phyloP scores from a whole-genome alignment of 371 early-diverging fungal genomes.

The Rhizopus sp. region DNA sequence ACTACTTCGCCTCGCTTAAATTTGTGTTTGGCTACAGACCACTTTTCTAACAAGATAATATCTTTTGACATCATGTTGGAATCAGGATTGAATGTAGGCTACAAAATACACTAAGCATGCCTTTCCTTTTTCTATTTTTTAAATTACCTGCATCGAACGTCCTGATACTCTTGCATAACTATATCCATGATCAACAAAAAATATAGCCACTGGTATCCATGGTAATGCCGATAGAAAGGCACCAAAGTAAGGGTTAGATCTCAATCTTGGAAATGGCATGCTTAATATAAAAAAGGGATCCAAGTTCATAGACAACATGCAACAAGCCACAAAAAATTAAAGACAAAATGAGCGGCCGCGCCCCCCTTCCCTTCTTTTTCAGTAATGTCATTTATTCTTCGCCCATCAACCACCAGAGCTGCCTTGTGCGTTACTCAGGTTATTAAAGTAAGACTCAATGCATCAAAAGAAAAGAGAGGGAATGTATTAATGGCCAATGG shows the following conservation, averaged over 20 bases:
- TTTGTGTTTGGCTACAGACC: conserved; percentile 52
- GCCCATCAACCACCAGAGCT: conserved; percentile 13
- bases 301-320: neutral
- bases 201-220: conserved; percentile 65
- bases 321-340: conserved; percentile 4
- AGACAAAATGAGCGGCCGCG: conserved; percentile 10
- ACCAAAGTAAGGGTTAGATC: conserved; percentile 29
- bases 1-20: conserved; percentile 82
- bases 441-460: conserved; percentile 12
- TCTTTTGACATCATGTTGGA: conserved; percentile 68
- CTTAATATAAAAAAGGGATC: neutral
- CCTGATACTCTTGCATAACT: conserved; percentile 64
- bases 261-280: conserved; percentile 31
- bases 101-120: neutral
- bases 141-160: conserved; percentile 71
- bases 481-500: neutral
- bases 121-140: neutral
- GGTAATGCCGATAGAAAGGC: conserved; percentile 36
- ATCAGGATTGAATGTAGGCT: conserved; percentile 93
- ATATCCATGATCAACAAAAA: conserved; percentile 63
- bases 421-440: conserved; percentile 6
- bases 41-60: conserved; percentile 77
- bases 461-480: neutral
- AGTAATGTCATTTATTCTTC: conserved; percentile 26
- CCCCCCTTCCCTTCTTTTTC: conserved; percentile 1